Evolutionary conservation across 495 filamentous ascomycete genomes (phyloP).

Genomic region (Lophiostoma macrostomum): DNA sequence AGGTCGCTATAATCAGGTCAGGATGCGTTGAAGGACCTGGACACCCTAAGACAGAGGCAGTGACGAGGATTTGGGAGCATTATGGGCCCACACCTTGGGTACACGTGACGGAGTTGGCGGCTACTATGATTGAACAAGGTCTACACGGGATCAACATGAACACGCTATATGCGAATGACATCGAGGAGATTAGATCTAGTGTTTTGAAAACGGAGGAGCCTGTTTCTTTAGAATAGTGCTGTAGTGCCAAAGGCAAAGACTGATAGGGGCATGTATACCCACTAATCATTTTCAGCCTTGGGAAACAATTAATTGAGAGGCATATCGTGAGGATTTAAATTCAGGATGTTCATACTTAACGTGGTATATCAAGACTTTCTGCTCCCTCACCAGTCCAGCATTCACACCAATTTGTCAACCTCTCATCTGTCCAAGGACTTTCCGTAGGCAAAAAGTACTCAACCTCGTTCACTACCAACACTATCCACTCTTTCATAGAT

Average conservation of each 20-base stretch:
- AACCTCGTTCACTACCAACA: not conserved
- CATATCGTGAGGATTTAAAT: too few relatives aligned
- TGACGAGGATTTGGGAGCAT: not conserved
- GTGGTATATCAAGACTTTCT: too few relatives aligned
- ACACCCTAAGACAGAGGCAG: constrained; percentile 29
- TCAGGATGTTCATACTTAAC: too few relatives aligned
- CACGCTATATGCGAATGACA: constrained; percentile 46
- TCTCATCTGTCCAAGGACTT: not conserved
- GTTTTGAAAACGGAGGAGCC: not conserved
- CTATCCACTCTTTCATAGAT: not conserved
- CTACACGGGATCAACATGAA: constrained; percentile 50
- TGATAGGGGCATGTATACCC: too few relatives aligned
- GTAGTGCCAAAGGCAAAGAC: too few relatives aligned
- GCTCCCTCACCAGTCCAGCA: too few relatives aligned
- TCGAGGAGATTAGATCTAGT: constrained; percentile 44
- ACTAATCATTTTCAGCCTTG: too few relatives aligned
- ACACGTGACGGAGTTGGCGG: constrained; percentile 42
- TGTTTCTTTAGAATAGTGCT: too few relatives aligned
- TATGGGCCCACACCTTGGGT: constrained; percentile 26
- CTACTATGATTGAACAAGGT: constrained; percentile 46
- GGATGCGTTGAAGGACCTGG: constrained; percentile 40
- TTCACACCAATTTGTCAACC: too few relatives aligned
- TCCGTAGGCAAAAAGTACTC: not conserved
- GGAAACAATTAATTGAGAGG: too few relatives aligned
- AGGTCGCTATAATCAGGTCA: constrained; percentile 43